phyloP scores from a whole-genome alignment of 1,139 yeast species.

The Schwanniomyces etchellsii region DNA sequence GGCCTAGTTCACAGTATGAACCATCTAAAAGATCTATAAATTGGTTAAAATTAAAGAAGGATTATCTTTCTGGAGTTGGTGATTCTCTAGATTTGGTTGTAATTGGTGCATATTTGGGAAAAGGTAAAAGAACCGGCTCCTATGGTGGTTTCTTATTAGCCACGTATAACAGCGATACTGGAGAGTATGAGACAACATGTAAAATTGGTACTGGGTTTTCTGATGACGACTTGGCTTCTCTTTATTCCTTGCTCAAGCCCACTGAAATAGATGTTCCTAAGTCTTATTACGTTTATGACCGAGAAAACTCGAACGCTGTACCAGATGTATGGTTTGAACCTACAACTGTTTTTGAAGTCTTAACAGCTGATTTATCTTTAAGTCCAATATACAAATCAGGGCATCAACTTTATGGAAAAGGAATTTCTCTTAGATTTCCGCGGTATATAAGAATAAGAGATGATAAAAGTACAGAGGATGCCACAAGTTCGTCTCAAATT shows the following conservation, averaged over 20 bases:
- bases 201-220: conserved; percentile 97
- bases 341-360: conserved; percentile 75
- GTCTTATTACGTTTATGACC: conserved; percentile 65
- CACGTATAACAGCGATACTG: conserved; percentile 81
- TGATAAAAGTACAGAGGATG: conserved; percentile 84
- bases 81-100: conserved; percentile 93
- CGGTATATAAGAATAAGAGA: conserved; percentile 81
- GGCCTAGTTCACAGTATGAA: conserved; percentile 77
- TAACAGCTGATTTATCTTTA: conserved; percentile 89
- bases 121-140: conserved; percentile 89
- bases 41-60: conserved; percentile 94
- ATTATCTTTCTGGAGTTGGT: conserved; percentile 89
- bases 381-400: conserved; percentile 95
- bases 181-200: conserved; percentile 91
- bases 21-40: conserved; percentile 93
- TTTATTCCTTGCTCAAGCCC: conserved; percentile 59
- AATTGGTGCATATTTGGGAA: conserved; percentile 89
- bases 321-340: conserved; percentile 99
- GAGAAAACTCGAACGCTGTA: conserved; percentile 51
- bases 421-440: conserved; percentile 88
- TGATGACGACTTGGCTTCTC: conserved; percentile 66
- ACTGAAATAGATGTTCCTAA: conserved; percentile 68
- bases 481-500: conserved; percentile 85
- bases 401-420: conserved; percentile 69
- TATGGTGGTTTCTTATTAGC: conserved; percentile 94